Conservation (phyloP, 164 flowering plant species). For the Vitis rotundifolia region DNA sequence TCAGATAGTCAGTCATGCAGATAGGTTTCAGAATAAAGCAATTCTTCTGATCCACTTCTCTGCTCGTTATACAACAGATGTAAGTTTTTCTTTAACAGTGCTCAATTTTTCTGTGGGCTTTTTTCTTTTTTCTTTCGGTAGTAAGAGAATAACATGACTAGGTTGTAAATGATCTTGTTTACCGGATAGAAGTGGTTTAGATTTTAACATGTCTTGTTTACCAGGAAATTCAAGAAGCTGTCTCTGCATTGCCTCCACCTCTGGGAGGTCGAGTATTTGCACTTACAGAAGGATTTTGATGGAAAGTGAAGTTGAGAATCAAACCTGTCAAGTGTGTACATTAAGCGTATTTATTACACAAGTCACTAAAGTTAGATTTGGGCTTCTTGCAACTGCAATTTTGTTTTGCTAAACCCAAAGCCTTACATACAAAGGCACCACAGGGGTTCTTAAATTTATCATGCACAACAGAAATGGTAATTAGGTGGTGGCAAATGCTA, state of each 20-base stretch:
- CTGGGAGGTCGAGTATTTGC: slow-evolving; percentile 74
- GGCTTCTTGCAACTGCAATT: too few relatives aligned
- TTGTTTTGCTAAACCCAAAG: too few relatives aligned
- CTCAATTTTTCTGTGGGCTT: background rate
- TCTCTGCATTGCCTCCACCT: slow-evolving; percentile 59
- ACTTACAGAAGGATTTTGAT: slow-evolving; percentile 77
- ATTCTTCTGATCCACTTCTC: slow-evolving; percentile 93
- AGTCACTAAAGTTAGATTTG: too few relatives aligned
- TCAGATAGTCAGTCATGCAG: slow-evolving; percentile 66
- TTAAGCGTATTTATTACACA: too few relatives aligned
- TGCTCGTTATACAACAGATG: slow-evolving; percentile 66
- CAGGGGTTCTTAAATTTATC: too few relatives aligned
- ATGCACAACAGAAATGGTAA: too few relatives aligned
- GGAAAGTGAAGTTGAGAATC: background rate
- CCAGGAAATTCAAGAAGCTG: slow-evolving; percentile 80
- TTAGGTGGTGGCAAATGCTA: too few relatives aligned
- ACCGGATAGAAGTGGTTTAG: background rate
- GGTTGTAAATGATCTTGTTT: too few relatives aligned
- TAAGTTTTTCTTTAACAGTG: slow-evolving; percentile 18
- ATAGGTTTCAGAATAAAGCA: slow-evolving; percentile 75
- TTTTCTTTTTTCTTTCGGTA: background rate
- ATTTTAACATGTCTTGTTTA: background rate
- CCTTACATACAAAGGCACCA: too few relatives aligned
- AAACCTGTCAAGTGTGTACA: too few relatives aligned
- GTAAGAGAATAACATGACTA: background rate